Conservation (phyloP, 345 rosid species). For the Hibiscus mutabilis region DNA sequence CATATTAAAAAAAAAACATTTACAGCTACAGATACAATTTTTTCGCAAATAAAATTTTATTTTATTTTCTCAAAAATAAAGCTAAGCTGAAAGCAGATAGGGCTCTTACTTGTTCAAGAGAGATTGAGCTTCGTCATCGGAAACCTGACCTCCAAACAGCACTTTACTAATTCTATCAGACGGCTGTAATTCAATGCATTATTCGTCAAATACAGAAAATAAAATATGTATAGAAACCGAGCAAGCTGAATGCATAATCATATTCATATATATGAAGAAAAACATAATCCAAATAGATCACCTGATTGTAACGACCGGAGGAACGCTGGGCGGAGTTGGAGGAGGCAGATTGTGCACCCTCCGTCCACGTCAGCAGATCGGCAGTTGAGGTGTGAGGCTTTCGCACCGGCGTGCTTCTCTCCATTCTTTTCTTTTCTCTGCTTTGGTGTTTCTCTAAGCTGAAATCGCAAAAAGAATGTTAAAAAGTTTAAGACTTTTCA, state of each 20-base stretch:
- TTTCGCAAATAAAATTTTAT: neutral
- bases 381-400: constrained; percentile 80
- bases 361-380: constrained; percentile 95
- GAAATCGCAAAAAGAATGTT: neutral
- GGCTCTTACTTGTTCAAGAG: constrained; percentile 58
- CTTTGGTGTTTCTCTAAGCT: neutral
- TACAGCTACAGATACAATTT: neutral
- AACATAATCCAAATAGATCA: neutral
- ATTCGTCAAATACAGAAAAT: neutral
- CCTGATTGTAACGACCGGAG: constrained; percentile 38
- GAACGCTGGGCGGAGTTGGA: constrained; percentile 26
- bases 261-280: neutral
- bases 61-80: neutral
- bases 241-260: neutral
- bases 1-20: neutral
- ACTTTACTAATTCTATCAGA: constrained; percentile 75
- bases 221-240: neutral
- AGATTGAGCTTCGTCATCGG: constrained; percentile 67
- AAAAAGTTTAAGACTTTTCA: neutral
- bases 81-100: constrained; percentile 1
- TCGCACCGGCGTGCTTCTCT: constrained; percentile 69
- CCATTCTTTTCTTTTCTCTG: constrained; percentile 34
- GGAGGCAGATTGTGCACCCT: constrained; percentile 47
- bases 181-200: constrained; percentile 39
- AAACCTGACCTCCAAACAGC: constrained; percentile 70